Percentiles rank a stretch among this genome's conserved stretches.
Evolutionary conservation across 257 asterid genomes (phyloP).

Genomic region (Solanum etuberosum): DNA sequence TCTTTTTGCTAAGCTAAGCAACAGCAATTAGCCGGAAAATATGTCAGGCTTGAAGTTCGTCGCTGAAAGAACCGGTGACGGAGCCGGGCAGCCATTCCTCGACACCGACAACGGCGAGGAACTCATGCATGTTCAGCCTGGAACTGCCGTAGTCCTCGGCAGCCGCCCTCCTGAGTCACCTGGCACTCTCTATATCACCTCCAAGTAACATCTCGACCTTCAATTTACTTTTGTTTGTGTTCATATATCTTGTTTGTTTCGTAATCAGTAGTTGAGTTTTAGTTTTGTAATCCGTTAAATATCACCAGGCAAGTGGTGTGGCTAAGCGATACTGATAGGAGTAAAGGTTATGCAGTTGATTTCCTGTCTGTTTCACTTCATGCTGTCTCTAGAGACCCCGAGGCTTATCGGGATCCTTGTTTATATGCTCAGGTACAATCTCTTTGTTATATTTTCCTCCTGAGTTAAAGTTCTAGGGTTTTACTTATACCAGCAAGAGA

Average conservation of each 20-base stretch:
- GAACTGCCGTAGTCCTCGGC: constrained; percentile 62
- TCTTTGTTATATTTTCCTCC: neutral
- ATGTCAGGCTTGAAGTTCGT: constrained; percentile 62
- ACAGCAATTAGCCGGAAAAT: neutral
- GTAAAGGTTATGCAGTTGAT: constrained; percentile 73
- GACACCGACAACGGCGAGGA: constrained; percentile 56
- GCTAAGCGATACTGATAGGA: constrained; percentile 72
- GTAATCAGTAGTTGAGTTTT: neutral
- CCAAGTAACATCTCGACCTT: constrained; percentile 32
- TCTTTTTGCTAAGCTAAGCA: neutral
- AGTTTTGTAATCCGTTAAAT: neutral
- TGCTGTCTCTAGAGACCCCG: constrained; percentile 88
- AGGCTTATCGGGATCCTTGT: constrained; percentile 77
- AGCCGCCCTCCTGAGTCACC: constrained; percentile 51
- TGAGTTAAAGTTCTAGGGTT: neutral
- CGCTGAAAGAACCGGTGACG: constrained; percentile 53
- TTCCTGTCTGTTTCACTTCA: constrained; percentile 69
- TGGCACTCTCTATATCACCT: constrained; percentile 80
- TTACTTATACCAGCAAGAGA: neutral
- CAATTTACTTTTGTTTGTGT: neutral
- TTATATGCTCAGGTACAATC: constrained; percentile 66
- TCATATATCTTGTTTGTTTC: neutral
- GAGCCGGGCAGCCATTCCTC: constrained; percentile 51
- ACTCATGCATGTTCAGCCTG: constrained; percentile 48
- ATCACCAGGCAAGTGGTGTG: constrained; percentile 74